Base-by-base conservation (phyloP, 306 rosid species). In the Vigna radiata region DNA sequence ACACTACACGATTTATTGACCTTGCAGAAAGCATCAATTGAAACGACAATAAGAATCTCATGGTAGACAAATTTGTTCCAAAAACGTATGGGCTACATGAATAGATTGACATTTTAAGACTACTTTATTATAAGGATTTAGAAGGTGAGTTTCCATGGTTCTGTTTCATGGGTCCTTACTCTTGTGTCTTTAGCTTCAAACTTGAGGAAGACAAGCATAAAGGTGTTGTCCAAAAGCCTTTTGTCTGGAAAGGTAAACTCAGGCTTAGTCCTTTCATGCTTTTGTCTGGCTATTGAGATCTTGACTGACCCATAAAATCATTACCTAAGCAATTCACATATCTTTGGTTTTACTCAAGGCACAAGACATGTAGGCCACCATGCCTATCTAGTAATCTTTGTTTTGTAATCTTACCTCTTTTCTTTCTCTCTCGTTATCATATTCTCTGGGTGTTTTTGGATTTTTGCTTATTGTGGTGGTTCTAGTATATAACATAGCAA, bases 311-410 rank as follows among this genome's bases (percentile, higher is more conserved):
- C 60, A 41, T 46, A 77, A 54, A 50, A 58, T 73, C 39, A 72
- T 65, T n/a, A 5, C 19, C 54, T 21, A 1, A 29, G 14, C 23
- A 53, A 65, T 70, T 52, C 21, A 52, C 50, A 61, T 55, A 65
- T 76, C 83, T 81, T 78, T 23, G 21, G 75, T 79, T 68, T 74
- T 44, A 47, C 76, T 81, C 77, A 27, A 85, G 76, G 77, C 68
- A 70, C 71, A 71, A 75, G 50, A 58, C 78, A 70, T 7, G 68
- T 78, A 55, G 79, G 77, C 27, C 84, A 74, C 37, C 23, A 36
- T 16, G 16, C 52, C 66, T 4, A 55, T 58, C 2, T 58, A 66
- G 53, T 66, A 12, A 10, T 52, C 43, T 49, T 43, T 56, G 25
- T 37, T 39, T 7, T 33, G 43, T 75, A 77, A 72, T 77, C 25